phyloP scores from a whole-genome alignment of 2,329 filamentous ascomycete species.

The Penicillium psychrosexuale region DNA sequence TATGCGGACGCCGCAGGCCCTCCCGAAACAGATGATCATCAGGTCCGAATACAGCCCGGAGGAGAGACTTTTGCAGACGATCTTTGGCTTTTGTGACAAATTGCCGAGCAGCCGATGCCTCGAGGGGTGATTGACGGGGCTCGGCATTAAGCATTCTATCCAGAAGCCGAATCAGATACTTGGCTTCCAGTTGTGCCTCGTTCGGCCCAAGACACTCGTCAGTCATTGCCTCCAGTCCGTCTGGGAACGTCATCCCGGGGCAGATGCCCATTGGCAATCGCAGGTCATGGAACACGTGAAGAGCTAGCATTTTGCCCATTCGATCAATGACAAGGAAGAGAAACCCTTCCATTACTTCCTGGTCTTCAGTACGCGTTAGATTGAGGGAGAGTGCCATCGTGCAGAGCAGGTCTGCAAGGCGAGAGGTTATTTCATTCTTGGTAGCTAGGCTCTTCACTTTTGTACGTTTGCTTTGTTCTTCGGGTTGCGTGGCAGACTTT shows the following conservation, averaged over 20 bases:
- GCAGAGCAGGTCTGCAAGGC: constrained; percentile 27
- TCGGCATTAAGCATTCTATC: constrained; percentile 26
- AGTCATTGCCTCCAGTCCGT: constrained; percentile 27
- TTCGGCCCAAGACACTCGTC: constrained; percentile 23
- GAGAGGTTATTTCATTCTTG: constrained; percentile 18
- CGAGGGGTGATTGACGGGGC: neutral
- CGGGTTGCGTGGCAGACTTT: neutral
- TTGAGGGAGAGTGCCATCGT: constrained; percentile 34
- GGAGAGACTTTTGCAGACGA: constrained; percentile 41
- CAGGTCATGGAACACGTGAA: constrained; percentile 40
- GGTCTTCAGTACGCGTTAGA: constrained; percentile 23
- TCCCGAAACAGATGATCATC: constrained; percentile 32
- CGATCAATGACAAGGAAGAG: constrained; percentile 39
- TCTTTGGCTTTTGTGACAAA: constrained; percentile 27
- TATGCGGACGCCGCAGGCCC: constrained; percentile 24
- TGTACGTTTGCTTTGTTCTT: constrained; percentile 5
- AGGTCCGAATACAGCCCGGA: constrained; percentile 42
- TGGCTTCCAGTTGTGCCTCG: constrained; percentile 34
- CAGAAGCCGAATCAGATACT: constrained; percentile 37
- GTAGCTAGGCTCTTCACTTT: neutral
- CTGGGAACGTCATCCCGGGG: constrained; percentile 30
- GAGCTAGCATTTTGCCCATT: constrained; percentile 40
- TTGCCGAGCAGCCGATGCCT: neutral
- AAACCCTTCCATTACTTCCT: constrained; percentile 42
- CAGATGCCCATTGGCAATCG: constrained; percentile 25